Base-by-base conservation (phyloP, 2,329 filamentous ascomycete species). In the Microdochium trichocladiopsis region DNA sequence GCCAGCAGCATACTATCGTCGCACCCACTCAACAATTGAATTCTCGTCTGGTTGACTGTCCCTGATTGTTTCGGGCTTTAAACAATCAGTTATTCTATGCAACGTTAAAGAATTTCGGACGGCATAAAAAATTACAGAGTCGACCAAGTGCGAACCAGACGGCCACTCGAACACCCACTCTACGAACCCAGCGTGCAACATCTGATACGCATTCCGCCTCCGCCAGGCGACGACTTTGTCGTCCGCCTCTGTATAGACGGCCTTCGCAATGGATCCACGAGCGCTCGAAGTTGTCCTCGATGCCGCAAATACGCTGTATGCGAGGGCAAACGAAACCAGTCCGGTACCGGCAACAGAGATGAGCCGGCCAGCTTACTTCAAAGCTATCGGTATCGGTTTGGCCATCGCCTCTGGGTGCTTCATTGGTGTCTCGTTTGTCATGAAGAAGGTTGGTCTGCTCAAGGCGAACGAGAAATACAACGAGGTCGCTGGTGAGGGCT, bases 381-480 rank as follows among this genome's bases (percentile, higher is more conserved):
- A 96, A 67, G 82, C 86, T 24, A 81, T 97, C 58, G 94, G 94
- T 52, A 90, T 99, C 56, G 78, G 84, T 22, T 77, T 99, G 33
- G 94, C 94, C 16, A 79, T 96, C 54, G 83, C 84, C 28, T 97
- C 93, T 0, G 94, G 94, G 43, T 68, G 90, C 53, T 97, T 97
- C 67, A 99, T 99, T 65, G 94, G 94, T 51, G 80, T 87, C 14
- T 97, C 93, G 0, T 99, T 97, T 68, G 92, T 97, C 25, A 73
- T 99, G 64, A 97, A 97, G 72, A 99, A 99, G 73, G 79, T 89
- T 54, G 94, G 94, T 4, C 72, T 99, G 60, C 77, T 99, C 56
- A 91, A 84, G 67, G 93, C 94, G 50, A 99, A 97, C 70, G 84
- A 89, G 61, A 97, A 97, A 69, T 97, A 97, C 75, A 88, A 95